phyloP scores from a whole-genome alignment of 768 basidiomycete genomes.

The Candolleomyces aberdarensis region DNA sequence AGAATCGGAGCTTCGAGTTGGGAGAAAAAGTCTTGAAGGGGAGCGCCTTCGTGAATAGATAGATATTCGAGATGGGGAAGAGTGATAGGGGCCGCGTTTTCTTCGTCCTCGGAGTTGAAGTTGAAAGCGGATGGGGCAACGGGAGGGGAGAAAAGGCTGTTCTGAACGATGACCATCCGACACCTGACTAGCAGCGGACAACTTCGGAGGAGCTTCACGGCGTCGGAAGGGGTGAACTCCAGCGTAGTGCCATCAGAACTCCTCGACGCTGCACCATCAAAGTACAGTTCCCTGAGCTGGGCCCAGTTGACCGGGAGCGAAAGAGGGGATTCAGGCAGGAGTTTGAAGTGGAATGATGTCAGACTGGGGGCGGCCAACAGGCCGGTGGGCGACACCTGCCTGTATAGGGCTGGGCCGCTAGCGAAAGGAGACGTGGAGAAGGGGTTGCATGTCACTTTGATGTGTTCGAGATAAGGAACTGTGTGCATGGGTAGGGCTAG shows the following conservation, averaged over 20 bases:
- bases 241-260: background rate
- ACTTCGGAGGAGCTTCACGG: background rate
- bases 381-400: background rate
- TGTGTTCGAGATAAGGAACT: background rate
- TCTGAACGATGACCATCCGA: background rate
- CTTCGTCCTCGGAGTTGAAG: background rate
- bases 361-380: background rate
- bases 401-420: background rate
- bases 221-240: background rate
- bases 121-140: background rate
- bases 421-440: background rate
- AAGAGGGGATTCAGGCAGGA: background rate
- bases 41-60: slow-evolving; percentile 3
- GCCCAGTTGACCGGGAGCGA: slow-evolving; percentile 3
- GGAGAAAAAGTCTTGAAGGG: background rate
- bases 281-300: slow-evolving; percentile 3
- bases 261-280: background rate
- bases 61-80: slow-evolving; percentile 1
- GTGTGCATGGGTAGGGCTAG: background rate
- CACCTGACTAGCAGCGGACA: slow-evolving; percentile 1
- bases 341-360: slow-evolving; percentile 3
- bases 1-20: slow-evolving; percentile 1
- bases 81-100: background rate
- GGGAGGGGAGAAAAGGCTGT: background rate
- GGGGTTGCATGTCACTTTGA: slow-evolving; percentile 3